Conservation (phyloP, 306 rosid species). For the Cucumis sativus region DNA sequence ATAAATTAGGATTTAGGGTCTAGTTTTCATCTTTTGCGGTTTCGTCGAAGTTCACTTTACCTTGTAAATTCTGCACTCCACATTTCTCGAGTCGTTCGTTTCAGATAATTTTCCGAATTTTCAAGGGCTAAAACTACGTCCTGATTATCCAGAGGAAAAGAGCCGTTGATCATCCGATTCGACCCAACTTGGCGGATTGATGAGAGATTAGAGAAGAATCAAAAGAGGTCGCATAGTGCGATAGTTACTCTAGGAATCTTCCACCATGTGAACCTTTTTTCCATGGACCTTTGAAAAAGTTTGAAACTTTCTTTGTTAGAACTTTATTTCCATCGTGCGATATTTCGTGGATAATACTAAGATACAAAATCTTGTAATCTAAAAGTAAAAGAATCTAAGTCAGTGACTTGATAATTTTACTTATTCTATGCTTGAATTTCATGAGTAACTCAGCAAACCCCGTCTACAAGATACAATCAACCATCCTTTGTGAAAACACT, state of each 20-base stretch:
- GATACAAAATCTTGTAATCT: too few species aligned
- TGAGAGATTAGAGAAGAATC: neutral
- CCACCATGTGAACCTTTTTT: neutral
- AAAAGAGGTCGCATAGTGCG: neutral
- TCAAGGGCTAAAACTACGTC: neutral
- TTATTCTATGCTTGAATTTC: too few species aligned
- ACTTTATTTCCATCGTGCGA: too few species aligned
- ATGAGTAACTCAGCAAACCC: too few species aligned
- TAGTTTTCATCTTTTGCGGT: neutral
- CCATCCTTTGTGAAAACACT: too few species aligned
- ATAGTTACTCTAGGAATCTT: neutral
- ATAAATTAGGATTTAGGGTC: neutral
- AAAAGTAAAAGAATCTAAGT: too few species aligned
- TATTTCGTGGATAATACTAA: too few species aligned
- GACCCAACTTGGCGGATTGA: neutral
- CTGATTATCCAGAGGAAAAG: neutral
- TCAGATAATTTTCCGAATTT: neutral
- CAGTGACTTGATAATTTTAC: too few species aligned
- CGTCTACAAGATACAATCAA: too few species aligned
- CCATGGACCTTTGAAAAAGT: neutral
- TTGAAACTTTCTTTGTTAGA: neutral
- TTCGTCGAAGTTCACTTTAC: neutral
- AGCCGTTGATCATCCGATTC: neutral
- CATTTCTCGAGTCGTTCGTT: neutral
- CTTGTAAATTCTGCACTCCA: neutral